These are phyloP conservation scores for Henckelia pumila DNA, from an alignment of 257 asterid species.

Conservation along the genomic window DNA sequence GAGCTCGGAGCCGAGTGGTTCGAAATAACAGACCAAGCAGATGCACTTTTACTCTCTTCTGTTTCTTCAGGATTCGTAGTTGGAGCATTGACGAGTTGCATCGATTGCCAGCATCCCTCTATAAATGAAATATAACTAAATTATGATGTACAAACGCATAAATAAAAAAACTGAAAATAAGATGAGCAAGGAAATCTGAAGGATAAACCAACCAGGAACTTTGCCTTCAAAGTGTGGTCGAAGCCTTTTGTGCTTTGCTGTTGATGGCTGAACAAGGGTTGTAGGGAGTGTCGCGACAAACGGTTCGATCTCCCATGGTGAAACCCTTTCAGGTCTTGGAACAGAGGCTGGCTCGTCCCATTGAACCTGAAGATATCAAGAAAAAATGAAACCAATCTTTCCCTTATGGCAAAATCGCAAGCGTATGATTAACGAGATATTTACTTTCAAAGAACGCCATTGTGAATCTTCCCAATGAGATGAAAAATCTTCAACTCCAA, in stretches of 20 bases:
- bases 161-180: neutral
- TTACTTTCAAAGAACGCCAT: conserved; percentile 53
- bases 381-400: neutral
- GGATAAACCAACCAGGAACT: conserved; percentile 40
- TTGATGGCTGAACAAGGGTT: conserved; percentile 35
- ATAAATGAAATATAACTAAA: conserved; percentile 1
- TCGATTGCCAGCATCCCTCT: neutral
- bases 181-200: neutral
- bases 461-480: conserved; percentile 41
- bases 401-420: neutral
- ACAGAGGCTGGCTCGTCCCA: conserved; percentile 58
- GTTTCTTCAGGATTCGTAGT: conserved; percentile 44
- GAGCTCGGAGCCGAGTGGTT: conserved; percentile 34
- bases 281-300: conserved; percentile 47
- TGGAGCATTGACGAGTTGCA: conserved; percentile 33
- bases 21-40: conserved; percentile 60
- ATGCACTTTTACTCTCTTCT: conserved; percentile 50
- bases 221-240: conserved; percentile 44
- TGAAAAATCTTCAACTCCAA: conserved; percentile 41
- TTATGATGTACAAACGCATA: conserved; percentile 17
- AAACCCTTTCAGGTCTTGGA: conserved; percentile 49
- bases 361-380: conserved; percentile 35
- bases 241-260: conserved; percentile 51
- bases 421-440: neutral
- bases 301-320: conserved; percentile 65